Percentiles rank a stretch among this genome's conserved stretches.
Evolutionary conservation across 306 rosid species (phyloP).

Genomic region (Phaseolus lunatus): DNA sequence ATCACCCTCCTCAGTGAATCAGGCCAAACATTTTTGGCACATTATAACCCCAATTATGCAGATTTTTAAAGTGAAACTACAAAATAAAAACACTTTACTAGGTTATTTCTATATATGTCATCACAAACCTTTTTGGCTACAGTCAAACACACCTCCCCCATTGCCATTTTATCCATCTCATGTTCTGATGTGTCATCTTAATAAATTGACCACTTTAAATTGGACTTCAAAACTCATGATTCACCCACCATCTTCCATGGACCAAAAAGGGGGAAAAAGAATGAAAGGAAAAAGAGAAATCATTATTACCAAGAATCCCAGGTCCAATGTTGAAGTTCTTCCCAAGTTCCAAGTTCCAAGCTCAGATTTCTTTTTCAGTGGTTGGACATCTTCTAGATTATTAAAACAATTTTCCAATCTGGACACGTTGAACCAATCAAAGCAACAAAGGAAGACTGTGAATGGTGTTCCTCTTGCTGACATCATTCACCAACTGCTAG

Average conservation of each 20-base stretch:
- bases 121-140: constrained; percentile 29
- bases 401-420: constrained; percentile 39
- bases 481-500: constrained; percentile 45
- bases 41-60: constrained; percentile 18
- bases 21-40: constrained; percentile 36
- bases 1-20: constrained; percentile 21
- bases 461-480: constrained; percentile 8
- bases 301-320: constrained; percentile 41
- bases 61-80: not conserved
- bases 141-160: constrained; percentile 25
- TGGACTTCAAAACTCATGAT: constrained; percentile 39
- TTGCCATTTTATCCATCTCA: constrained; percentile 2
- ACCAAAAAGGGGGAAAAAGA: not conserved
- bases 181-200: not conserved
- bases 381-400: constrained; percentile 20
- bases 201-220: constrained; percentile 20
- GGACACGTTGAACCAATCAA: constrained; percentile 15
- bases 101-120: not conserved
- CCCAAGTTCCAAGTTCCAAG: constrained; percentile 28
- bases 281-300: constrained; percentile 30
- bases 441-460: not conserved
- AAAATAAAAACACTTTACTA: not conserved
- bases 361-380: constrained; percentile 29
- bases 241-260: not conserved
- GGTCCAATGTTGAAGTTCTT: constrained; percentile 34